Conservation (phyloP, 257 asterid genomes). For the Solanum phureja region DNA sequence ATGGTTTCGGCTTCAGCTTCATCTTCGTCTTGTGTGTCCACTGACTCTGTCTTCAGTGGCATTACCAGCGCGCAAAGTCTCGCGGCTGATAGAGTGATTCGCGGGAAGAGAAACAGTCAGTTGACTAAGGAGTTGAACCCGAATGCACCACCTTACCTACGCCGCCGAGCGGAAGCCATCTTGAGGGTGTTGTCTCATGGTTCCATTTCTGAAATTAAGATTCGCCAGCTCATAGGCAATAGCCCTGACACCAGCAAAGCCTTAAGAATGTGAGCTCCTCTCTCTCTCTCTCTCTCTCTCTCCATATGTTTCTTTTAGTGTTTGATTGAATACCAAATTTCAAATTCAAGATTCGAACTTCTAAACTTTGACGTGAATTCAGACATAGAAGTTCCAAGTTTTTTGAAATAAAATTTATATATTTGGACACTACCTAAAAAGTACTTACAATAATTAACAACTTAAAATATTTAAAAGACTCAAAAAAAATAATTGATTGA, state of each 20-base stretch:
- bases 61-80: slow-evolving; percentile 27
- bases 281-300: too few relatives aligned
- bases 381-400: background rate
- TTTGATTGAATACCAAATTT: background rate
- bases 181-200: slow-evolving; percentile 52
- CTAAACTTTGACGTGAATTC: background rate
- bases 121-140: background rate
- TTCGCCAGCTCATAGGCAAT: slow-evolving; percentile 83
- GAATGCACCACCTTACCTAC: slow-evolving; percentile 37
- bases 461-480: background rate
- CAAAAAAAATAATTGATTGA: background rate
- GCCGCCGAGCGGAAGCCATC: slow-evolving; percentile 62
- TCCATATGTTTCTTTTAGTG: background rate
- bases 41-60: slow-evolving; percentile 16
- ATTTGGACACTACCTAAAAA: background rate
- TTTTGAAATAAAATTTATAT: background rate
- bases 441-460: background rate
- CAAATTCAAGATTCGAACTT: background rate
- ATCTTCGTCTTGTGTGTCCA: slow-evolving; percentile 45
- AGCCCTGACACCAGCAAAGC: slow-evolving; percentile 99
- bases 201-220: slow-evolving; percentile 69
- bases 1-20: slow-evolving; percentile 6
- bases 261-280: slow-evolving; percentile 56
- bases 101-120: background rate
- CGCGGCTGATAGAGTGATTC: background rate